Percentiles rank a stretch among this genome's conserved stretches.
Conservation (phyloP, 306 rosid species). For the Delonix regia region DNA sequence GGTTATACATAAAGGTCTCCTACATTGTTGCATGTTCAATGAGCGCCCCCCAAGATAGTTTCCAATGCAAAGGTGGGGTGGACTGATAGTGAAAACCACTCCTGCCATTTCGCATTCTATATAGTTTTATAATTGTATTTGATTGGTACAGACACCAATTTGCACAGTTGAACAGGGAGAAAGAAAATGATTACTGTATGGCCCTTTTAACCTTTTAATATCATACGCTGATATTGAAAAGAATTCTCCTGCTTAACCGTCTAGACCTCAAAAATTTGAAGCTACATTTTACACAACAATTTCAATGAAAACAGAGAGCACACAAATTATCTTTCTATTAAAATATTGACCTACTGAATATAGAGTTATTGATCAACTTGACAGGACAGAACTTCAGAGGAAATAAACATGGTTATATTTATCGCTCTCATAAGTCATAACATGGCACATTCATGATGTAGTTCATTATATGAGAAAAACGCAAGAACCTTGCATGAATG, state of each 20-base stretch:
- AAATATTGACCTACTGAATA: neutral
- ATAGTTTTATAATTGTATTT: neutral
- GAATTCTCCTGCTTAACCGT: too few relatives aligned
- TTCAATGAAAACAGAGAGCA: neutral
- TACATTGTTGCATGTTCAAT: neutral
- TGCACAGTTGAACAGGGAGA: neutral
- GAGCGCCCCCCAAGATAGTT: neutral
- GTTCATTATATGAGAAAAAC: conserved; percentile 12
- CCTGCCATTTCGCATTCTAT: too few relatives aligned
- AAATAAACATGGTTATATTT: conserved; percentile 17
- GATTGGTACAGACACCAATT: neutral
- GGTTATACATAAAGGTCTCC: too few relatives aligned
- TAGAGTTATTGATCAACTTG: neutral
- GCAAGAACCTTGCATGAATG: conserved; percentile 38
- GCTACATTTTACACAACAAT: neutral
- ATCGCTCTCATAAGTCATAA: conserved; percentile 7
- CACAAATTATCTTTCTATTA: neutral
- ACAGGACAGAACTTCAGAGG: neutral
- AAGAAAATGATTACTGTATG: too few relatives aligned
- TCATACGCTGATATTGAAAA: too few relatives aligned
- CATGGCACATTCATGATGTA: conserved; percentile 29
- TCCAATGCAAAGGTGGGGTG: neutral
- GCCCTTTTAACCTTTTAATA: too few relatives aligned
- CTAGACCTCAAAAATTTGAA: too few relatives aligned
- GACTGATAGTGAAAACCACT: too few relatives aligned